Conservation (phyloP, 768 basidiomycete species). For the Russula sp. region DNA sequence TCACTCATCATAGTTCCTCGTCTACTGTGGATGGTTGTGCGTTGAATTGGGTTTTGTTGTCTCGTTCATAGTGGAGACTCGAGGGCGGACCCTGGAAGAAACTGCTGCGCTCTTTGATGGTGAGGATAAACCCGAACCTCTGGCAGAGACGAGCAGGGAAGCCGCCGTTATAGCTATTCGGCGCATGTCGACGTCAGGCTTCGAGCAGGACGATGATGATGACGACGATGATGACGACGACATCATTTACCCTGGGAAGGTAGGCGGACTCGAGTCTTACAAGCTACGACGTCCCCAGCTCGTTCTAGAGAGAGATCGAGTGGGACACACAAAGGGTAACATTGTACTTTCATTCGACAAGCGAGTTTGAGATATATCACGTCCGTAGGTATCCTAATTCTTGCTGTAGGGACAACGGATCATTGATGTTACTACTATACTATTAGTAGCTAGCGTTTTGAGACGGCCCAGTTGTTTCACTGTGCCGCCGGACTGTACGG, state of each 20-base stretch:
- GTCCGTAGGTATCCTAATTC: neutral
- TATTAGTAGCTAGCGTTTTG: neutral
- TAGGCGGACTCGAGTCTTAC: constrained; percentile 1
- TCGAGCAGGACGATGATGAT: neutral
- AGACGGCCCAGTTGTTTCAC: neutral
- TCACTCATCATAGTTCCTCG: constrained; percentile 45
- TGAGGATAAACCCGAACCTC: constrained; percentile 43
- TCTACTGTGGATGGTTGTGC: constrained; percentile 62
- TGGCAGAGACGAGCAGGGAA: constrained; percentile 48
- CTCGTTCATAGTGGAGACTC: constrained; percentile 58
- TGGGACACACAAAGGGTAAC: constrained; percentile 1
- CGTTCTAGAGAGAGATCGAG: constrained; percentile 8
- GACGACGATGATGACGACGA: neutral
- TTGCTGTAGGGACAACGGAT: neutral
- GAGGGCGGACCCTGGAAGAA: constrained; percentile 68
- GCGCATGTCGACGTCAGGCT: neutral
- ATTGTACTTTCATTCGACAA: neutral
- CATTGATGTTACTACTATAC: neutral
- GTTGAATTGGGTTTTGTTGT: constrained; percentile 59
- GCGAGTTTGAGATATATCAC: neutral
- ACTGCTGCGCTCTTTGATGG: constrained; percentile 72
- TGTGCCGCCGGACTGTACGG: constrained; percentile 8
- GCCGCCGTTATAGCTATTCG: constrained; percentile 43
- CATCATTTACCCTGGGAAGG: neutral
- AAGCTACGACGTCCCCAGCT: constrained; percentile 12